Evolutionary conservation across 2,329 filamentous ascomycete species (phyloP).

Genomic region (Diplodia intermedia): DNA sequence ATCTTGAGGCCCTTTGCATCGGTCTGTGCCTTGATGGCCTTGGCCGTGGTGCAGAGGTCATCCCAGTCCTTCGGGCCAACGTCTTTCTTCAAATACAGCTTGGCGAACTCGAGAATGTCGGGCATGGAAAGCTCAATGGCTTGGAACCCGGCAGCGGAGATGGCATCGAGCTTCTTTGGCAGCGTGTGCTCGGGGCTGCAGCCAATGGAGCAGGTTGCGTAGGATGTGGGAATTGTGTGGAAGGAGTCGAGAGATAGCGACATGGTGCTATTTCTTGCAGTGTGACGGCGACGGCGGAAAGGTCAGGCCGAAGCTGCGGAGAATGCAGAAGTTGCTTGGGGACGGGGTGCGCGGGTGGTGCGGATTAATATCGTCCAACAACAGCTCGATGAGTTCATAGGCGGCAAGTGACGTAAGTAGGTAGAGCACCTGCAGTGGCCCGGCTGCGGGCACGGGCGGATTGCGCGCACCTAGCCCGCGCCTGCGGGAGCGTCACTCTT

Average conservation of each 20-base stretch:
- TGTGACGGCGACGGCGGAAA: not conserved
- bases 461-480: no score
- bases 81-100: conserved; percentile 57
- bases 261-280: conserved; percentile 38
- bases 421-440: no score
- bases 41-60: conserved; percentile 62
- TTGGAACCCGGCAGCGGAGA: conserved; percentile 69
- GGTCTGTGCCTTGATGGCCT: conserved; percentile 62
- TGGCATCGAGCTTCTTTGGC: conserved; percentile 66
- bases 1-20: conserved; percentile 63
- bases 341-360: not conserved
- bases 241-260: conserved; percentile 46
- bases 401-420: conserved; percentile 14
- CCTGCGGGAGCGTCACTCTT: not conserved
- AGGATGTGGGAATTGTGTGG: conserved; percentile 57
- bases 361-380: not conserved
- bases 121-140: conserved; percentile 78
- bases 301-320: not conserved
- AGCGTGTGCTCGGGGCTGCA: conserved; percentile 59
- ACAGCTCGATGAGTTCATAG: conserved; percentile 15
- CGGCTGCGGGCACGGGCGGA: no score
- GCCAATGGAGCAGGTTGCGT: conserved; percentile 64
- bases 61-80: conserved; percentile 66
- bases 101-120: conserved; percentile 70
- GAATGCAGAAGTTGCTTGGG: no score